phyloP scores from a whole-genome alignment of 768 basidiomycete genomes.

The Boletellus emodensis region DNA sequence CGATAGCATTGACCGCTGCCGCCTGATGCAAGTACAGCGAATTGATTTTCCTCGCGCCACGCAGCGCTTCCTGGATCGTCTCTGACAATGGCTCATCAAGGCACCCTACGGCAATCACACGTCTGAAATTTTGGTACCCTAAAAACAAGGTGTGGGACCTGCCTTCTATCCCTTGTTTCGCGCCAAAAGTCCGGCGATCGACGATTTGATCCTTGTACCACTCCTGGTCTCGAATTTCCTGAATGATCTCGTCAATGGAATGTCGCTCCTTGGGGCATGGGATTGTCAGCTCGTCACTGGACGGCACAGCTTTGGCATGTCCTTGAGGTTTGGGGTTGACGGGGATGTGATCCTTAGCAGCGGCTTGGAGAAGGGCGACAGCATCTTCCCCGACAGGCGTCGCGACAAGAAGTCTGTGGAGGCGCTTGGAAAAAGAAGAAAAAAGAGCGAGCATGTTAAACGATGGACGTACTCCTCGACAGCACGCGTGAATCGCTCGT shows the following conservation, averaged over 20 bases:
- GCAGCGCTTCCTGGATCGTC: constrained; percentile 51
- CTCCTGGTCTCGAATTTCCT: constrained; percentile 50
- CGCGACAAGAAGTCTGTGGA: constrained; percentile 53
- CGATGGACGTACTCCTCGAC: constrained; percentile 56
- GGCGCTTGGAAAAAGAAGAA: neutral
- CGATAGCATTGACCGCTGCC: constrained; percentile 62
- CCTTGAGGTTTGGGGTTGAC: constrained; percentile 43
- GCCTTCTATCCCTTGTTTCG: constrained; percentile 54
- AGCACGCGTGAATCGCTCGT: constrained; percentile 58
- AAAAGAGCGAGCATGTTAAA: neutral
- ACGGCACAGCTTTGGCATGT: neutral
- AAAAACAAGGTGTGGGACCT: neutral
- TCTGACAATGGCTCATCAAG: constrained; percentile 58
- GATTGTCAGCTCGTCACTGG: constrained; percentile 18
- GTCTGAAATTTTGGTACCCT: neutral
- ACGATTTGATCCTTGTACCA: constrained; percentile 75
- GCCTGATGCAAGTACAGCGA: constrained; percentile 70
- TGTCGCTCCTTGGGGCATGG: constrained; percentile 51
- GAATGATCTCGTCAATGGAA: constrained; percentile 54
- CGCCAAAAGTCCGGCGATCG: constrained; percentile 49
- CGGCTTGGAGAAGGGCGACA: constrained; percentile 56
- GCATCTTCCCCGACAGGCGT: constrained; percentile 55
- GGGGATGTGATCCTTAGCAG: constrained; percentile 69
- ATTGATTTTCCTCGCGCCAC: constrained; percentile 54
- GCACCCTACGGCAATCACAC: constrained; percentile 30